Percentiles rank a stretch among this genome's conserved stretches.
Evolutionary conservation across 106 monocot species (phyloP).

Genomic region (Agapanthus africanus): DNA sequence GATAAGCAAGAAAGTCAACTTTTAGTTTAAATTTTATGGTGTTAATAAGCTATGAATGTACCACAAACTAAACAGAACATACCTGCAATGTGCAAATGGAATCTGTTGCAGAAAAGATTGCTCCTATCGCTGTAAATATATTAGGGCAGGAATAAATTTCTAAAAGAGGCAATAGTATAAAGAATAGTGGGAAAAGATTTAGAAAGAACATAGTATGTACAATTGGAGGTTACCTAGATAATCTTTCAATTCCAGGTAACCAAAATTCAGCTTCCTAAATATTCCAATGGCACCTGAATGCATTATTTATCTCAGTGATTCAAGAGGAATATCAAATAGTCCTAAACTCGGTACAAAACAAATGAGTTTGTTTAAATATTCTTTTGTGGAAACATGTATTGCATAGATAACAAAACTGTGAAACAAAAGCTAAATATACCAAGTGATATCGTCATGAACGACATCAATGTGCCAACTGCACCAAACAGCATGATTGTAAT

Average conservation of each 20-base stretch:
- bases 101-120: conserved; percentile 97
- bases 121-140: conserved; percentile 63
- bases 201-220: neutral
- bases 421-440: neutral
- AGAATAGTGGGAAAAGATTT: neutral
- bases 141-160: neutral
- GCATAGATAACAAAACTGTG: neutral
- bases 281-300: conserved; percentile 54
- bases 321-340: neutral
- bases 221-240: conserved; percentile 58
- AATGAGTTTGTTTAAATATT: neutral
- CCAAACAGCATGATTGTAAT: no score
- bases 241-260: conserved; percentile 52
- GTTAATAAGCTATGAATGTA: neutral
- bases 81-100: conserved; percentile 99
- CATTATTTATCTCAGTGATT: neutral
- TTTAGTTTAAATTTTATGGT: neutral
- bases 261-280: conserved; percentile 58
- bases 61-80: neutral
- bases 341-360: neutral
- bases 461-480: no score
- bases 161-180: neutral
- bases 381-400: neutral
- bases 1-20: conserved; percentile 9
- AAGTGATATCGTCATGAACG: no score